These are phyloP conservation scores for Solanum sparsipilum DNA, from an alignment of 257 asterid species.

Conservation along the genomic window DNA sequence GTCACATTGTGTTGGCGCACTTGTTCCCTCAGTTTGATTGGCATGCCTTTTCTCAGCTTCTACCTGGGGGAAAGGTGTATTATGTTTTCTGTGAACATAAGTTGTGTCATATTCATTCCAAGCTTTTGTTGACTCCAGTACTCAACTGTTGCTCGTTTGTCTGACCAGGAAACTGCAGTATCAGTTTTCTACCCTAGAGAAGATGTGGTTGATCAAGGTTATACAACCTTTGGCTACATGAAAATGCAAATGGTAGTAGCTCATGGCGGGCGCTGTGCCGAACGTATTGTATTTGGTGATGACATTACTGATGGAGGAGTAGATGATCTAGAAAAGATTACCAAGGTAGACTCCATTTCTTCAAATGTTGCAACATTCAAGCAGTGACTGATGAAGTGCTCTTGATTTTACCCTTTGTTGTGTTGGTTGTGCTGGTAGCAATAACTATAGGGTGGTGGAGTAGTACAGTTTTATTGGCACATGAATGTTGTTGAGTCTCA, in stretches of 20 bases:
- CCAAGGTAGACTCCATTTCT: slow-evolving; percentile 46
- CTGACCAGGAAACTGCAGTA: slow-evolving; percentile 89
- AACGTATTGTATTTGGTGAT: slow-evolving; percentile 81
- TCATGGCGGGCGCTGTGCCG: slow-evolving; percentile 99
- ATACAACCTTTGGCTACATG: slow-evolving; percentile 89
- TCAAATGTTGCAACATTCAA: background rate
- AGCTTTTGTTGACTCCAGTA: background rate
- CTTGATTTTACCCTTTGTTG: background rate
- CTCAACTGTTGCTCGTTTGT: slow-evolving; percentile 6
- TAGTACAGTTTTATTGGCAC: background rate
- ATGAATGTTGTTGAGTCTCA: background rate
- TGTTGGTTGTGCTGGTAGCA: background rate
- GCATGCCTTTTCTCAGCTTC: slow-evolving; percentile 99
- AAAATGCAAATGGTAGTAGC: slow-evolving; percentile 99
- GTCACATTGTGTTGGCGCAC: slow-evolving; percentile 94
- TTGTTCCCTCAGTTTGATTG: slow-evolving; percentile 90
- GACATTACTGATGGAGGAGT: slow-evolving; percentile 92
- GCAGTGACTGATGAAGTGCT: background rate
- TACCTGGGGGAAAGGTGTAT: slow-evolving; percentile 93
- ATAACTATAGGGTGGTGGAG: background rate
- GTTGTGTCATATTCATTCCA: background rate
- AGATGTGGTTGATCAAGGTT: slow-evolving; percentile 84
- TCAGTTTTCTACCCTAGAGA: slow-evolving; percentile 97
- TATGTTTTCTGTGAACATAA: background rate
- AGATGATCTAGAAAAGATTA: slow-evolving; percentile 89